Evolutionary conservation across 371 early-diverging fungal genomes (phyloP), one percentile per base, ranked within the genome.

Genomic region (Rhizomucor miehei): DNA sequence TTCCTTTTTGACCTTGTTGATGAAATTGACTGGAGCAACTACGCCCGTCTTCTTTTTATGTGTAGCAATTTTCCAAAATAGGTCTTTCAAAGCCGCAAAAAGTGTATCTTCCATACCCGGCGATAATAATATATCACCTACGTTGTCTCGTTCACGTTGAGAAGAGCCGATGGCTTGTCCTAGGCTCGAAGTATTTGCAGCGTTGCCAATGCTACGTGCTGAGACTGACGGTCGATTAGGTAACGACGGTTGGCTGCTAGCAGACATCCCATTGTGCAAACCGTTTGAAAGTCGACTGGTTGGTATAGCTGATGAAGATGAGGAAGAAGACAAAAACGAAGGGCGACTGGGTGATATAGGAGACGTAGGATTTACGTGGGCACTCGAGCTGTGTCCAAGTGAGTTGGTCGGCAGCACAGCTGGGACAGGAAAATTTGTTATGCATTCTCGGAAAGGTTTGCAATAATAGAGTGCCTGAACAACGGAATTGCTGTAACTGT

Each of bases 391-490:
- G 29, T 8, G 29, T 29, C 29, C 29, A 29, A 29, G 29, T 29
- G 29, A 8, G 29, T 29, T 29, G 56, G 71, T 23, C 17, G 59
- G 41, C 11, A 48, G 51, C 34, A 58, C 13, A 56, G 56, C 29
- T 75, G 74, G 45, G 54, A 51, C 56, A 16, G 89, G 90, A 59
- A 79, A 89, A 63, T 79, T 82, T 64, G 87, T 76, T 35, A 95
- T 87, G 64, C 93, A 93, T 63, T 95, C 92, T 49, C 98, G 89
- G 65, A 98, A 98, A 1, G 97, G 93, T 50, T 86, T 86, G 69
- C 97, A 94, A 60, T 89, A 94, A 77, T 96, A 98, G 51, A 98
- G 84, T 10, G 95, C 92, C 76, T 98, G 97, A 4, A 98, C 74
- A 19, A 98, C 91, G 6, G 96, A 95, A 75, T 96, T 98, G 66